A percentile compares a stretch with the other conserved stretches of the same genome.
Conservation (phyloP, 345 rosid genomes). For the Salix suchowensis region DNA sequence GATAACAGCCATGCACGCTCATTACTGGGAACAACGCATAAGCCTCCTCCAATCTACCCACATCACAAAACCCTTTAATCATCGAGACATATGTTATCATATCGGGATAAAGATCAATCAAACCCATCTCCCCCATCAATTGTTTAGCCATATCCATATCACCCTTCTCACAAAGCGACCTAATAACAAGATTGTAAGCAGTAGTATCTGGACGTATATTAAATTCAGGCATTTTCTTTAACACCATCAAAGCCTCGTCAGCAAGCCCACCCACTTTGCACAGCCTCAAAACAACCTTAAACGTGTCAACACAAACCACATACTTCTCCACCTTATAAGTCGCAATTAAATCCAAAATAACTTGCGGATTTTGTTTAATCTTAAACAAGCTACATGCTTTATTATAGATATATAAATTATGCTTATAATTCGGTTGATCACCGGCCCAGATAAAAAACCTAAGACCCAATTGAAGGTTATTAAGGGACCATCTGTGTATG, state of each 20-base stretch:
- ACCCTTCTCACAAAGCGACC: conserved; percentile 60
- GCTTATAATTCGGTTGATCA: conserved; percentile 55
- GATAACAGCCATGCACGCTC: conserved; percentile 50
- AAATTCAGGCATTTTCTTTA: conserved; percentile 66
- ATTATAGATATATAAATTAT: conserved; percentile 53
- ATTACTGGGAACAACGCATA: conserved; percentile 45
- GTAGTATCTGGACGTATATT: conserved; percentile 41
- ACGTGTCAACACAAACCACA: conserved; percentile 48
- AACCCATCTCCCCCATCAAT: conserved; percentile 70
- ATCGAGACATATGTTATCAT: conserved; percentile 51
- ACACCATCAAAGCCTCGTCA: conserved; percentile 59
- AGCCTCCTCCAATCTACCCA: conserved; percentile 61
- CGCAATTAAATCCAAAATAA: conserved; percentile 50
- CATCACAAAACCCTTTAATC: conserved; percentile 68
- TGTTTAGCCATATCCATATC: conserved; percentile 49
- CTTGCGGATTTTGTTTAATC: conserved; percentile 46
- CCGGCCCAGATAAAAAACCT: conserved; percentile 85
- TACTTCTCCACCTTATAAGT: conserved; percentile 43
- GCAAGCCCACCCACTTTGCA: conserved; percentile 62
- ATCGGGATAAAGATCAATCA: conserved; percentile 56
- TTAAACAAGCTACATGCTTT: conserved; percentile 58
- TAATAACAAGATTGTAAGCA: conserved; percentile 57
- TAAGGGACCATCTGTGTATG: conserved; percentile 36
- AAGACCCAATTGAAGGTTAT: conserved; percentile 49
- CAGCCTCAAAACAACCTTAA: conserved; percentile 59